A percentile compares a stretch with the other conserved stretches of the same genome.
Evolutionary conservation across 129 eudicot genomes (phyloP).

Genomic region (Lonicera japonica): DNA sequence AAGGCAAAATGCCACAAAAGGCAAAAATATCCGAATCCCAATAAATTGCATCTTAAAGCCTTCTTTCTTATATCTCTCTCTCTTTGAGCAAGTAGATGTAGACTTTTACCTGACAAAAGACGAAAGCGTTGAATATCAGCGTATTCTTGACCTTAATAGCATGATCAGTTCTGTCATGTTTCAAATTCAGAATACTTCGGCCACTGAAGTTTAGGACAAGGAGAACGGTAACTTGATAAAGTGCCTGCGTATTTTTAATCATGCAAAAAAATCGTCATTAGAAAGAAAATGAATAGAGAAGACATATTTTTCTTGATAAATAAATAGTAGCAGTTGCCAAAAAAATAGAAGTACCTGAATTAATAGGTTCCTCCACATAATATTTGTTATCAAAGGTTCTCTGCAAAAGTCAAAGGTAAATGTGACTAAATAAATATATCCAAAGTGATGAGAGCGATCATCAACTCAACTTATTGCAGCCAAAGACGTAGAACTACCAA

Average conservation of each 20-base stretch:
- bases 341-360: constrained; percentile 47
- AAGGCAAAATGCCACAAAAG: background rate
- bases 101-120: constrained; percentile 85
- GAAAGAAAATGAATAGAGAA: background rate
- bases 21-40: background rate
- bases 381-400: constrained; percentile 90
- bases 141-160: constrained; percentile 72
- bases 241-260: constrained; percentile 42
- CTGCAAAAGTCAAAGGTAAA: constrained; percentile 22
- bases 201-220: constrained; percentile 70
- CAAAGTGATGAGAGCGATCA: background rate
- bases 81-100: background rate
- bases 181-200: constrained; percentile 36
- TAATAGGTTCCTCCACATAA: constrained; percentile 92
- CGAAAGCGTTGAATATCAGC: constrained; percentile 83
- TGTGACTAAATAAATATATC: background rate
- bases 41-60: background rate
- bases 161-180: constrained; percentile 37
- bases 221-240: constrained; percentile 76
- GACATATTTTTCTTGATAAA: background rate
- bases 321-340: background rate
- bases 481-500: no score
- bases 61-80: background rate
- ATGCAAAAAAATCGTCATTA: background rate
- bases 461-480: background rate